Percentiles rank a stretch among this genome's conserved stretches.
phyloP scores from a whole-genome alignment of 495 filamentous ascomycete species.

The Aspergillus campestris region DNA sequence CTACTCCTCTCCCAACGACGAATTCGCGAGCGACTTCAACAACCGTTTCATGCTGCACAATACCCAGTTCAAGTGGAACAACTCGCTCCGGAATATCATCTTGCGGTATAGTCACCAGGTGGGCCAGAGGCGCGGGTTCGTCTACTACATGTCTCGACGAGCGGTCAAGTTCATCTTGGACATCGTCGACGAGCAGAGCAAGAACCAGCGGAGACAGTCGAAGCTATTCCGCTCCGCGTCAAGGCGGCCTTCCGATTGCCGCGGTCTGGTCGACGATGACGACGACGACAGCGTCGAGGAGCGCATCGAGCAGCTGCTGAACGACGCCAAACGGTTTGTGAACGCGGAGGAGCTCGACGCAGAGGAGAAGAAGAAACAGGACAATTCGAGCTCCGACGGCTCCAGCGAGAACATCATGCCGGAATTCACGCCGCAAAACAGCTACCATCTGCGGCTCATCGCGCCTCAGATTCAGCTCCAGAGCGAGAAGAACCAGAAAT shows the following conservation, averaged over 20 bases:
- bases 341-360: constrained; percentile 54
- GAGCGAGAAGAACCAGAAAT: constrained; percentile 93
- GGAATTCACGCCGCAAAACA: constrained; percentile 90
- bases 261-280: constrained; percentile 39
- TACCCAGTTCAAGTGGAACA: constrained; percentile 96
- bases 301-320: constrained; percentile 78
- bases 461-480: constrained; percentile 96
- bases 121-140: constrained; percentile 88
- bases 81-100: constrained; percentile 89
- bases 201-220: constrained; percentile 43
- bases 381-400: constrained; percentile 38
- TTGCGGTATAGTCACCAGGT: constrained; percentile 96
- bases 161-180: constrained; percentile 98
- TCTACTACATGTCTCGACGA: constrained; percentile 93
- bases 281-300: constrained; percentile 64
- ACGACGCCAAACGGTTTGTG: constrained; percentile 77
- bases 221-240: constrained; percentile 20
- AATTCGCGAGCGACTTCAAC: constrained; percentile 87
- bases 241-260: constrained; percentile 23
- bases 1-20: constrained; percentile 39
- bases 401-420: constrained; percentile 68
- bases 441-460: constrained; percentile 88
- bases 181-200: constrained; percentile 88
- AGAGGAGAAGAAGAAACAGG: constrained; percentile 20
- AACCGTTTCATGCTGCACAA: constrained; percentile 98